Base-by-base conservation (phyloP, 148 eudicot genomes). In the Camellia granthamiana region DNA sequence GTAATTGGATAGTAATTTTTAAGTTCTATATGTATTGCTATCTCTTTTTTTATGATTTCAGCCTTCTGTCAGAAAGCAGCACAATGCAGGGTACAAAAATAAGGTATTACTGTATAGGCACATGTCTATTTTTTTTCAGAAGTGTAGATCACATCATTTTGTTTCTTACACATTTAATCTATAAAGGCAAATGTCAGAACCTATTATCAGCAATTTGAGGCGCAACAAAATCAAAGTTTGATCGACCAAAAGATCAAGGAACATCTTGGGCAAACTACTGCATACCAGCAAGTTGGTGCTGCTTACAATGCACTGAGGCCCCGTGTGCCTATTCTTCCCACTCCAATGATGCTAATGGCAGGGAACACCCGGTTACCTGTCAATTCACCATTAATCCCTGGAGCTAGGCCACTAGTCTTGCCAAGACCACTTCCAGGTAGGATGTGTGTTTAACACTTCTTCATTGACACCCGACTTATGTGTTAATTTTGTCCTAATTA, bases 1-100 rank as follows among this genome's bases (percentile, higher is more conserved):
- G 4, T 71, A 67, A 43, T 77, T 23, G 65, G n/a, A 56, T 60
- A 46, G 49, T 15, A n/a, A 18, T 11, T 46, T 9, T 56, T 74
- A 42, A 41, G 16, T 30, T 74, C 5, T n/a, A 3, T 68, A 43
- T 41, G 72, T n/a, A 77, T 87, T 46, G 11, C 46, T 5, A 1
- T 43, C 77, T 38, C 30, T 44, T 71, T 72, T 23, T 78, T 58
- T 83, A 56, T 79, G 58, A 7, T 51, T 71, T 47, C 89, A 96
- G 99, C 99, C 98, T 54, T 96, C 99, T 9, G 98, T 93, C 30
- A 83, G 97, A 82, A 96, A 93, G 86, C 99, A 96, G 80, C 99
- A 96, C 79, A 96, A 96, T 85, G 91, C 99, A 1, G 98, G 99
- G 42, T 96, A 96, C 87, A 93, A 96, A 55, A 98, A 96, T 82